A percentile compares a stretch with the other conserved stretches of the same genome.
Conservation (phyloP, 805 yeast genomes). For the Suhomyces sp. region DNA sequence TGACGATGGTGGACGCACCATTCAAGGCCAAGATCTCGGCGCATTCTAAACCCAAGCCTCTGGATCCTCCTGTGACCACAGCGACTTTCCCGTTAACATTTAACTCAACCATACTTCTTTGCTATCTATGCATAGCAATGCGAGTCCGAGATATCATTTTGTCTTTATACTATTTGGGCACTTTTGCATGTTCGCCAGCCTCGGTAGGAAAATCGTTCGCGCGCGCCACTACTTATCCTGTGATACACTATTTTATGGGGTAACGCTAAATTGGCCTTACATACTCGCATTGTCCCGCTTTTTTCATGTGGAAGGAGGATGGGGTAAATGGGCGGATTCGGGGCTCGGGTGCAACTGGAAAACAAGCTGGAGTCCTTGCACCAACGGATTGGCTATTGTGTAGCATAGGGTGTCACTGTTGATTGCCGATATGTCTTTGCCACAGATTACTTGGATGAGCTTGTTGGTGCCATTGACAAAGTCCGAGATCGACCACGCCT, state of each 20-base stretch:
- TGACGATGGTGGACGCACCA: slow-evolving; percentile 60
- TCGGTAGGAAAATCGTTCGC: not conserved
- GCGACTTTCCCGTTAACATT: slow-evolving; percentile 62
- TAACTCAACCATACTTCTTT: slow-evolving; percentile 39
- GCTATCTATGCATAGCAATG: not conserved
- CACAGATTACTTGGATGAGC: slow-evolving; percentile 66
- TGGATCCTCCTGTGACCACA: slow-evolving; percentile 69
- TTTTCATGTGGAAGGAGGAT: not conserved
- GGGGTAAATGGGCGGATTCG: not conserved
- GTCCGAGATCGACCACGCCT: slow-evolving; percentile 59
- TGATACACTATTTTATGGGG: not conserved
- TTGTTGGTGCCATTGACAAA: slow-evolving; percentile 42
- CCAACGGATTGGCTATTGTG: slow-evolving; percentile 63
- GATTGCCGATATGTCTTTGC: slow-evolving; percentile 54
- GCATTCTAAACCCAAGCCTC: slow-evolving; percentile 70
- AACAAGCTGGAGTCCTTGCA: slow-evolving; percentile 60
- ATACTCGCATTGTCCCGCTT: not conserved
- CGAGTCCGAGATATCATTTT: not conserved
- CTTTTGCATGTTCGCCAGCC: not conserved
- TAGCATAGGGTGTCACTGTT: slow-evolving; percentile 21
- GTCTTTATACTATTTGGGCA: not conserved
- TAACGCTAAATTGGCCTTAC: not conserved
- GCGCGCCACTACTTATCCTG: not conserved
- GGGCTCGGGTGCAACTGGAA: slow-evolving; percentile 30
- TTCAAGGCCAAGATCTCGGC: slow-evolving; percentile 61